Evolutionary conservation across 2,329 filamentous ascomycete species (phyloP).

Genomic region (Alternaria hordeiaustralica): DNA sequence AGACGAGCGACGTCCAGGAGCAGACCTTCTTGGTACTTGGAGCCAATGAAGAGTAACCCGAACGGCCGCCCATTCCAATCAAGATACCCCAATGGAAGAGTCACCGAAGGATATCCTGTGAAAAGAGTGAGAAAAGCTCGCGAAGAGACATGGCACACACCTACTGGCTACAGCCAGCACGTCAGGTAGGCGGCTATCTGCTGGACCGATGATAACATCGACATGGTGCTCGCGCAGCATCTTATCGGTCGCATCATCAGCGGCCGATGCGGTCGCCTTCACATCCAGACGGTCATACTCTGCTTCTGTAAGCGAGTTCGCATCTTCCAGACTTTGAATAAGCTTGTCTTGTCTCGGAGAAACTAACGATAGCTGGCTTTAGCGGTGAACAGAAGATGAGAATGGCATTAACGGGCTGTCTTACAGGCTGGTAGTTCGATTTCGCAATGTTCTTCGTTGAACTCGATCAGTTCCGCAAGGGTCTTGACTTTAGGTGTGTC

Average conservation of each 20-base stretch:
- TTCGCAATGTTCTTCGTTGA: background rate
- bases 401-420: rapidly evolving
- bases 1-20: background rate
- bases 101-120: background rate
- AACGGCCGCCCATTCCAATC: background rate
- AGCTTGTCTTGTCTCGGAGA: background rate
- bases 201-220: background rate
- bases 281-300: background rate
- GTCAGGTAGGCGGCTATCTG: background rate
- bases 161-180: background rate
- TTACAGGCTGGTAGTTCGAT: background rate
- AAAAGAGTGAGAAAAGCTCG: too few relatives aligned
- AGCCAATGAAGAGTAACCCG: background rate
- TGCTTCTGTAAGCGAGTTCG: background rate
- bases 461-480: rapidly evolving
- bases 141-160: background rate
- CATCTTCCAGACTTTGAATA: rapidly evolving
- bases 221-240: rapidly evolving
- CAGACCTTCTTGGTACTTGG: rapidly evolving
- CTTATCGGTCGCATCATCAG: background rate
- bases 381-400: background rate
- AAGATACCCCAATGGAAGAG: background rate
- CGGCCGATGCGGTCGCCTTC: rapidly evolving
- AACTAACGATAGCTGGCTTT: rapidly evolving
- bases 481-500: background rate